Base-by-base conservation (phyloP, 2,329 filamentous ascomycete genomes). In the Eutypa lata region DNA sequence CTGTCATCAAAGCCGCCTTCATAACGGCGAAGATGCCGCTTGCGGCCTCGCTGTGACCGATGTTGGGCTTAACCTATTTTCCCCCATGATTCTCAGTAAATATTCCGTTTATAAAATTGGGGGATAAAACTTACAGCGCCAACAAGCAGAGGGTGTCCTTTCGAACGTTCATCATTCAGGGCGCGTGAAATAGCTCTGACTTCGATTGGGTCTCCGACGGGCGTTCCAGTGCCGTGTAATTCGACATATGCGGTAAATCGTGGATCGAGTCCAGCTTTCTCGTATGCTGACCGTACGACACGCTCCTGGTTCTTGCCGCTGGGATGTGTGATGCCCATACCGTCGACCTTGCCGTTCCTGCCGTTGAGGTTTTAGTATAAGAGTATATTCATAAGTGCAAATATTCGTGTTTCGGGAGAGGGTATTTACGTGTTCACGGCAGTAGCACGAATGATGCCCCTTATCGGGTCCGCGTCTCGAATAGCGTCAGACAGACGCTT, bases 401-500 rank as follows among this genome's bases (percentile, higher is more conserved):
- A 43, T 24, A n/a, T n/a, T 43, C n/a, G 11, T 19, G n/a, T 19
- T 11, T 5, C 5, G 11, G 8, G 40, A 19, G 7, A 24, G 19
- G n/a, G 19, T n/a, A 45, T n/a, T 40, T n/a, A 22, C 56, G 65
- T 62, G 53, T 69, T 68, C 10, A 63, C 61, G 10, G 61, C 64
- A 1, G 55, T 53, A 8, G 51, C 53, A 3, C 56, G 59, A 45
- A 70, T 60, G 1, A 67, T 60, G 21, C 61, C 64, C 7, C 66
- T 57, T 33, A 70, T 65, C 2, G 59, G 53, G 46, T 69, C 59
- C 11, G 55, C 53, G 50, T 66, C 47, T 8, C 60, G 54, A 4
- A 68, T 53, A n/a, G 68, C 68, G 31, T 63, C 64, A 2, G 54
- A 52, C 18, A 68, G 56, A n/a, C 61, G 55, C 46, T 65, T 66